These are phyloP conservation scores for Flaveria sonorensis DNA, from an alignment of 129 eudicot species.

Conservation along the genomic window DNA sequence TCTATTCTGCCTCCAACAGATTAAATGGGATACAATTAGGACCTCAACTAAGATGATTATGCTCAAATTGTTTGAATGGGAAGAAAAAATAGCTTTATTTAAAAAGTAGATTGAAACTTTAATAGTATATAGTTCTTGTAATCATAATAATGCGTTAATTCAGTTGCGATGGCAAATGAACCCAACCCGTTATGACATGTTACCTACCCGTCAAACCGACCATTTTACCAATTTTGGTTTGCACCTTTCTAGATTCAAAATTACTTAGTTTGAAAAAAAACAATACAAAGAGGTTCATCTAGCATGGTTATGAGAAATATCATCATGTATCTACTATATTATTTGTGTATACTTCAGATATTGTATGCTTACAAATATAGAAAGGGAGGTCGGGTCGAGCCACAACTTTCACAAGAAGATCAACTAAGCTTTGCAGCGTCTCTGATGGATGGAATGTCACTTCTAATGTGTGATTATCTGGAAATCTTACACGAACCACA, in stretches of 20 bases:
- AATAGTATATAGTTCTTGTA: not conserved
- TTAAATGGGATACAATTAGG: not conserved
- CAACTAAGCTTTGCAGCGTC: constrained; percentile 67
- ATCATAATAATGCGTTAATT: not conserved
- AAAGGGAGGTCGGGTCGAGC: constrained; percentile 74
- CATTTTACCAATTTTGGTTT: not conserved
- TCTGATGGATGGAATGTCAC: constrained; percentile 88
- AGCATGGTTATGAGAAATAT: constrained; percentile 6
- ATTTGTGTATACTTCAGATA: not conserved
- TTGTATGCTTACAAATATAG: constrained; percentile 60
- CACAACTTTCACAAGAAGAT: constrained; percentile 65
- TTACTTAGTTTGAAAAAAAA: not conserved
- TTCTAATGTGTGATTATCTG: constrained; percentile 82
- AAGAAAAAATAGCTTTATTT: not conserved
- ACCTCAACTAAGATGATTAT: not conserved
- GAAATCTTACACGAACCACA: constrained; percentile 78
- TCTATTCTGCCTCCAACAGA: not conserved
- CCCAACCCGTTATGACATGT: constrained; percentile 7
- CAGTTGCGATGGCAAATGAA: not conserved
- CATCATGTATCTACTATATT: not conserved
- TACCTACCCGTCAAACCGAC: constrained; percentile 3
- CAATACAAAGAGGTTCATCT: constrained; percentile 18
- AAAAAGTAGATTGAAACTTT: not conserved
- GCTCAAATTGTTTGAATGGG: not conserved
- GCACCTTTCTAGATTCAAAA: not conserved